These are phyloP conservation scores for Pseudoscleropodium purum DNA, from an alignment of 225 moss, liverwort and hornwort genomes.

Conservation along the genomic window DNA sequence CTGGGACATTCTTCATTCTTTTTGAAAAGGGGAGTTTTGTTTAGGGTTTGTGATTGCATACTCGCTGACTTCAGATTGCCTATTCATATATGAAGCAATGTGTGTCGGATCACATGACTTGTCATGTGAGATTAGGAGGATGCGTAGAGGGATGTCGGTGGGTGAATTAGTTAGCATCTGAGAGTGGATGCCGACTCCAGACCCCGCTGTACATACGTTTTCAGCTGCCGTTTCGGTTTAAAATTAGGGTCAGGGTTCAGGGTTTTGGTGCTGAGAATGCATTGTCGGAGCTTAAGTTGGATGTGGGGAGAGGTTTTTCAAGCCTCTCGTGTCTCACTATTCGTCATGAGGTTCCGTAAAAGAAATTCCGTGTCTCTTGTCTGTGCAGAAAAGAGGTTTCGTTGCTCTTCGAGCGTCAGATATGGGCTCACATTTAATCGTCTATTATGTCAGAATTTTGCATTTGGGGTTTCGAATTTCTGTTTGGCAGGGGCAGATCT, in stretches of 20 bases:
- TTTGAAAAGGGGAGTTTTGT: background rate
- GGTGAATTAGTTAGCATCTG: slow-evolving; percentile 48
- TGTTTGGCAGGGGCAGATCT: background rate
- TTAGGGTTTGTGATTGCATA: background rate
- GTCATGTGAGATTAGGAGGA: background rate
- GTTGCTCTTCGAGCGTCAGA: background rate
- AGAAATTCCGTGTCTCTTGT: background rate
- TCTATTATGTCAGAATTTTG: background rate
- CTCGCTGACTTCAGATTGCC: background rate
- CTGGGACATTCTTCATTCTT: background rate
- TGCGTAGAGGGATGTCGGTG: slow-evolving; percentile 13
- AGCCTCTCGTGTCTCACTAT: slow-evolving; percentile 10
- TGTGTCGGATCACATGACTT: background rate
- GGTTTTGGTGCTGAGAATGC: too few species aligned
- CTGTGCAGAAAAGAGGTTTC: background rate
- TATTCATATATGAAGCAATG: slow-evolving; percentile 6
- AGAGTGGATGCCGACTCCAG: slow-evolving; percentile 48
- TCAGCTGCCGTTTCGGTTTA: background rate
- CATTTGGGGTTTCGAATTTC: too few species aligned
- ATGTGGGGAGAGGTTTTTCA: slow-evolving; percentile 27
- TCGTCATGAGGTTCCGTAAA: slow-evolving; percentile 39
- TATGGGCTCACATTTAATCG: background rate
- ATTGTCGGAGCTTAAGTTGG: slow-evolving; percentile 21
- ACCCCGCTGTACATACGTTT: slow-evolving; percentile 2
- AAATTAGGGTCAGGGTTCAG: background rate